A percentile compares a stretch with the other conserved stretches of the same genome.
These are phyloP conservation scores for Lepiota brunneoincarnata DNA, from an alignment of 768 basidiomycete genomes.

Conservation along the genomic window DNA sequence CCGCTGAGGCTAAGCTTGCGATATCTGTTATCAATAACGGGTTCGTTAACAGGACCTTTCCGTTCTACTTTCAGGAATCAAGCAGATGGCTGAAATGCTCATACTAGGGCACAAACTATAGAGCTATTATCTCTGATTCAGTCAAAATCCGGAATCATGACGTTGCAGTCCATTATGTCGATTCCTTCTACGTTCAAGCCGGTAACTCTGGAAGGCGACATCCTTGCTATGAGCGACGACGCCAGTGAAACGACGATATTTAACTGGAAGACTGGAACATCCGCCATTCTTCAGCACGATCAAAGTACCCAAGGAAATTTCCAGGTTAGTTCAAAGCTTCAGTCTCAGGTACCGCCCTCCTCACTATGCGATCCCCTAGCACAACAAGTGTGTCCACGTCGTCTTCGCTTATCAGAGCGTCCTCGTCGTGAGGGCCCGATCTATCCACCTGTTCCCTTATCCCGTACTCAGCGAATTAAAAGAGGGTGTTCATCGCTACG, in stretches of 20 bases:
- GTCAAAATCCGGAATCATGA: conserved; percentile 12
- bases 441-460: conserved; percentile 51
- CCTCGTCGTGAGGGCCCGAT: conserved; percentile 58
- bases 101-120: conserved; percentile 27
- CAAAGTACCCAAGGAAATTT: conserved; percentile 23
- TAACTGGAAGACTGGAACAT: conserved; percentile 50
- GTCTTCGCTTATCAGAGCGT: conserved; percentile 43
- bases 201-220: conserved; percentile 45
- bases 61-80: neutral
- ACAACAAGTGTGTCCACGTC: conserved; percentile 53
- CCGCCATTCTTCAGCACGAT: conserved; percentile 43
- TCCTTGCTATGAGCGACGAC: conserved; percentile 56
- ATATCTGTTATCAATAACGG: conserved; percentile 44
- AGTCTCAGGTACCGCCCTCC: neutral
- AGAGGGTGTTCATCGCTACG: conserved; percentile 23
- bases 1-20: conserved; percentile 47
- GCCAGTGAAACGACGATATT: conserved; percentile 46
- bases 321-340: conserved; percentile 25
- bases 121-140: conserved; percentile 28
- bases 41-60: conserved; percentile 31
- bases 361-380: conserved; percentile 24
- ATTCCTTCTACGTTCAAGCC: conserved; percentile 44
- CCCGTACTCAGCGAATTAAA: conserved; percentile 32
- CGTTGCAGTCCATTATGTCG: conserved; percentile 28
- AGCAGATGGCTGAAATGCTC: conserved; percentile 13